Evolutionary conservation across 2,329 filamentous ascomycete genomes (phyloP), one percentile per base, ranked within the genome.

Genomic region (Thelonectria blattea): DNA sequence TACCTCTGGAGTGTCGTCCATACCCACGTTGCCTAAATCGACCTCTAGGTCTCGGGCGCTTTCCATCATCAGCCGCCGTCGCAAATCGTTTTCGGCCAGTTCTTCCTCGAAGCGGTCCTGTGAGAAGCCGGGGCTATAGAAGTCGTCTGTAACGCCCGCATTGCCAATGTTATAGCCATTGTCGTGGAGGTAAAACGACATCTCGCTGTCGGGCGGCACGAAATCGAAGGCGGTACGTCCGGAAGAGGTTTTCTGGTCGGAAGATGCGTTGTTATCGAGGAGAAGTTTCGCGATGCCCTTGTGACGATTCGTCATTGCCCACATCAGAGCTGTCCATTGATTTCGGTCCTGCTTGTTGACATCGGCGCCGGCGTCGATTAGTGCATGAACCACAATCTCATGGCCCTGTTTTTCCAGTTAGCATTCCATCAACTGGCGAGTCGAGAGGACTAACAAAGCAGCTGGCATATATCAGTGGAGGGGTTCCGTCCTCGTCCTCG

Each of bases 251-350:
- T 96, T 97, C 68, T 96, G 91, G 71, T 98, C 94, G 3, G 93
- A 90, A n/a, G 93, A 97, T 18, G 95, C 95, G 15, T 93, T 93
- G 71, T 95, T 91, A 74, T 99, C 94, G 34, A 99, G 85, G 15
- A 99, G 81, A 11, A 93, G 83, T 77, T 98, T 98, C 37, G 94
- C 93, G 67, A 99, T 99, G 49, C 88, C 89, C 78, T 98, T 98
- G 78, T 99, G 95, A 58, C 93, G 83, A 76, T 99, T 99, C 57
- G 95, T 99, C 92, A 98, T 98, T 51, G 95, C 94, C 95, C 95
- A 99, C 93, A 99, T 99, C 62, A 99, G 83, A 14, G 95, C 91
- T 71, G 92, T 98, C 95, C 95, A 99, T 73, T 96, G 90, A 73
- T 98, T 98, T 64, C 90, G 91, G 74, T 99, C 95, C 76, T 98